phyloP scores from a whole-genome alignment of 139 green algal genomes.

The Asterochloris sp. region DNA sequence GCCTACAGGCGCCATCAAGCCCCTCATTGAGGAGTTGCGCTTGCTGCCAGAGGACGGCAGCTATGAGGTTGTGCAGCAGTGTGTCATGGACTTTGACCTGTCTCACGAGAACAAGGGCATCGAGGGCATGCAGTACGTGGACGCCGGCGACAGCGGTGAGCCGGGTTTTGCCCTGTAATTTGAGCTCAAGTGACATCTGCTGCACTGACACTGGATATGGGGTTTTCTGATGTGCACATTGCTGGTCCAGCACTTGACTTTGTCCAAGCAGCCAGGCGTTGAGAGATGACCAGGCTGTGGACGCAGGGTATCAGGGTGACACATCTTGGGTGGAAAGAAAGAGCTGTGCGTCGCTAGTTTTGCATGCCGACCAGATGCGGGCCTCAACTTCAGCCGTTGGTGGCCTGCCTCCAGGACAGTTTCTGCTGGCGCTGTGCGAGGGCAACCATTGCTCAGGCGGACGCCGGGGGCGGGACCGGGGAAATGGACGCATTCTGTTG shows the following conservation, averaged over 20 bases:
- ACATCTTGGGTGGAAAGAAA: too few relatives aligned
- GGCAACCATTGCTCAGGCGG: constrained; percentile 43
- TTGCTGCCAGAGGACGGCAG: constrained; percentile 6
- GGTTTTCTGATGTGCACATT: too few relatives aligned
- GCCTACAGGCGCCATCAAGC: constrained; percentile 9
- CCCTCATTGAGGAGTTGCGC: constrained; percentile 13
- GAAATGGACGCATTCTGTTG: constrained; percentile 38
- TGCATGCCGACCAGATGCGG: too few relatives aligned
- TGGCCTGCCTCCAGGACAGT: constrained; percentile 6
- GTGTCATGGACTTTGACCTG: constrained; percentile 34
- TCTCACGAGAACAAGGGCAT: constrained; percentile 37
- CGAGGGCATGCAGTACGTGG: constrained; percentile 20
- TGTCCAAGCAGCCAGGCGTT: too few relatives aligned
- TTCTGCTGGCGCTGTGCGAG: constrained; percentile 44
- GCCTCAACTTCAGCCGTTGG: neutral
- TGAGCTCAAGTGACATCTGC: too few relatives aligned
- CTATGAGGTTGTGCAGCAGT: constrained; percentile 22
- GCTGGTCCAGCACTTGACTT: too few relatives aligned
- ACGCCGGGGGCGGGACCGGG: constrained; percentile 13
- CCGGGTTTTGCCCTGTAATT: too few relatives aligned
- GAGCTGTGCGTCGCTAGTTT: too few relatives aligned
- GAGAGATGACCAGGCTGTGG: too few relatives aligned
- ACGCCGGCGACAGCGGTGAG: constrained; percentile 12
- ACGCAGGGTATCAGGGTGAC: too few relatives aligned
- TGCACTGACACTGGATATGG: too few relatives aligned